phyloP scores from a whole-genome alignment of 768 basidiomycete species.

The Trametes punicea region DNA sequence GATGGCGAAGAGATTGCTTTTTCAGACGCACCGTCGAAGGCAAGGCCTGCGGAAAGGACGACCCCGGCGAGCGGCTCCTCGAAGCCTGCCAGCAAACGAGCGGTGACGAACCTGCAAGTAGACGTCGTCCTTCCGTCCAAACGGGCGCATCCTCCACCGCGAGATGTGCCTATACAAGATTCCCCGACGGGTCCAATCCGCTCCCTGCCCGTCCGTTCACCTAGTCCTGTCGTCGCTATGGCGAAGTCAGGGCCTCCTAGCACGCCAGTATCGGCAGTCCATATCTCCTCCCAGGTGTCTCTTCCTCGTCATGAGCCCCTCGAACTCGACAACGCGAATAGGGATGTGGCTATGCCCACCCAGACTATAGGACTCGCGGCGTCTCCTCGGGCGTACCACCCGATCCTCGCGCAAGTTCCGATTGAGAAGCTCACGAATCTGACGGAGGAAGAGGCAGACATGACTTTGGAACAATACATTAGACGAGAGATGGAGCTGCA shows the following conservation, averaged over 20 bases:
- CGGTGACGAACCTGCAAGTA: constrained; percentile 12
- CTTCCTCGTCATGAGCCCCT: background rate
- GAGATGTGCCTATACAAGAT: background rate
- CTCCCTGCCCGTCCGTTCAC: background rate
- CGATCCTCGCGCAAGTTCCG: constrained; percentile 26
- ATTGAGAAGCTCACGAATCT: constrained; percentile 33
- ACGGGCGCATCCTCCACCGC: background rate
- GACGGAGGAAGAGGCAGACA: constrained; percentile 62
- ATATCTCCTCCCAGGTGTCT: constrained; percentile 7
- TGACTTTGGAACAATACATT: constrained; percentile 87
- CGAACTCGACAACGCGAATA: background rate
- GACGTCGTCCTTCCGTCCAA: constrained; percentile 3
- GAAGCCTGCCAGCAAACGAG: constrained; percentile 1
- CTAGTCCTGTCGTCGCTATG: background rate
- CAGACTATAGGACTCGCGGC: background rate
- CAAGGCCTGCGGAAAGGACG: background rate
- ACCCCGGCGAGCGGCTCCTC: background rate
- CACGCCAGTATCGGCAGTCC: constrained; percentile 11
- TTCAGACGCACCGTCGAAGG: background rate
- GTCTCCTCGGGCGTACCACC: constrained; percentile 12
- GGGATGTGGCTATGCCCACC: background rate
- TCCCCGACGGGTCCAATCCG: background rate
- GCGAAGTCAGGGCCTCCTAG: background rate
- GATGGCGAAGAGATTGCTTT: constrained; percentile 10
- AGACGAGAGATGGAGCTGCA: constrained; percentile 69